phyloP scores from a whole-genome alignment of 495 filamentous ascomycete genomes.

The Penicillium malachiteum region DNA sequence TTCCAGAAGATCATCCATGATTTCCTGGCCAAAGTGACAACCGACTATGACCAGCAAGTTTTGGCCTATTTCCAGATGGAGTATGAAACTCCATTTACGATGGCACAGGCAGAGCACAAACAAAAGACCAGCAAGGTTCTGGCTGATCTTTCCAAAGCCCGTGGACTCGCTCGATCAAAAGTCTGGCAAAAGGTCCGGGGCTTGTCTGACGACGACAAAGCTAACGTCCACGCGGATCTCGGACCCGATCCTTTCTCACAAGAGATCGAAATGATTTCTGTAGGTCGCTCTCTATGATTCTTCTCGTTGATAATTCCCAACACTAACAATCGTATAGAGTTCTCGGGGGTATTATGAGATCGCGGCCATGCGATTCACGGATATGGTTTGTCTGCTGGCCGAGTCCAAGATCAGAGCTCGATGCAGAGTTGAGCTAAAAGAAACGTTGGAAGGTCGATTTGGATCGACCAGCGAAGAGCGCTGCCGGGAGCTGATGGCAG shows the following conservation, averaged over 20 bases:
- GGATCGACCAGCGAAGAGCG: conserved; percentile 21
- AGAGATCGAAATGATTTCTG: conserved; percentile 54
- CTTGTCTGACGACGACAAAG: conserved; percentile 4
- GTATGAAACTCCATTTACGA: conserved; percentile 34
- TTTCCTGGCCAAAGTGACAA: conserved; percentile 26
- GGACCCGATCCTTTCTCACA: conserved; percentile 41
- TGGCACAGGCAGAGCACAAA: conserved; percentile 26
- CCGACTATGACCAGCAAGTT: conserved; percentile 22
- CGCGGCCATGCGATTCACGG: conserved; percentile 49
- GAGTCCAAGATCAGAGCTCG: conserved; percentile 49
- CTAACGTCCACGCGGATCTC: conserved; percentile 27
- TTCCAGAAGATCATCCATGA: conserved; percentile 25
- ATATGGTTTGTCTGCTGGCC: conserved; percentile 46
- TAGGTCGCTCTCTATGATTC: conserved; percentile 19
- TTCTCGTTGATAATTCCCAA: not conserved
- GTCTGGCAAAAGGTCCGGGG: conserved; percentile 15
- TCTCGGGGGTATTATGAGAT: conserved; percentile 54
- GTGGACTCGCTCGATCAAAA: conserved; percentile 12
- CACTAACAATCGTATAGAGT: conserved; percentile 23
- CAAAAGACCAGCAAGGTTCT: conserved; percentile 5
- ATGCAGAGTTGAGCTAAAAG: conserved; percentile 23
- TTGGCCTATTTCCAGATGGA: conserved; percentile 30
- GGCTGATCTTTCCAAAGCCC: conserved; percentile 5
- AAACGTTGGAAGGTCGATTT: not conserved
- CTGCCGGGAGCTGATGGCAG: conserved; percentile 40